phyloP scores from a whole-genome alignment of 2,329 filamentous ascomycete genomes.

The Fusarium sp. region DNA sequence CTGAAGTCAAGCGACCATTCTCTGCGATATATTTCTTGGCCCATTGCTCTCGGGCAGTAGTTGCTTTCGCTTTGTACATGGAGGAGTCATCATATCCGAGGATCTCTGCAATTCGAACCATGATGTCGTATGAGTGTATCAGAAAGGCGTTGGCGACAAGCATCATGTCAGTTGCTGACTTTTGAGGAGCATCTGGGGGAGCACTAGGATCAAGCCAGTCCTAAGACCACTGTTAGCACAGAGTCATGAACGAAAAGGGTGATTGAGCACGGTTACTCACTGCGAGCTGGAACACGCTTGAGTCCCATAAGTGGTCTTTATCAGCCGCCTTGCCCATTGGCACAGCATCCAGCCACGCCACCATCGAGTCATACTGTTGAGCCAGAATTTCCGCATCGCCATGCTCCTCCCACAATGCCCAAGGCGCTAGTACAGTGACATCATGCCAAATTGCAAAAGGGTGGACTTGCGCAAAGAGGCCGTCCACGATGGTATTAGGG shows the following conservation, averaged over 20 bases:
- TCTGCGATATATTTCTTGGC: slow-evolving; percentile 43
- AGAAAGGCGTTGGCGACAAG: slow-evolving; percentile 59
- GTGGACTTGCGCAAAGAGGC: background rate
- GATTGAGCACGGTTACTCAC: background rate
- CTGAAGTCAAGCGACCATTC: background rate
- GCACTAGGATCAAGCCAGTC: slow-evolving; percentile 60
- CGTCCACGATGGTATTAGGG: background rate
- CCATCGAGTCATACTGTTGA: background rate
- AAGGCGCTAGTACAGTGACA: background rate
- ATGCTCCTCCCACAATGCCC: background rate
- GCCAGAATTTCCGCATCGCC: rapidly evolving
- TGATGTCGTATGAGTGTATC: slow-evolving; percentile 50
- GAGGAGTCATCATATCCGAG: slow-evolving; percentile 41
- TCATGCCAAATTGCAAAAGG: background rate
- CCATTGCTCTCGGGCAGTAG: slow-evolving; percentile 24
- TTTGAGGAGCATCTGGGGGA: slow-evolving; percentile 49
- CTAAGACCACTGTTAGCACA: rapidly evolving
- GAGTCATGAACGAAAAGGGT: slow-evolving; percentile 47
- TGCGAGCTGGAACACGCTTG: background rate
- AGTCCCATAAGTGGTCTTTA: background rate
- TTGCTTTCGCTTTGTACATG: slow-evolving; percentile 9
- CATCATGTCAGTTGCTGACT: slow-evolving; percentile 49
- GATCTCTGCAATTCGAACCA: slow-evolving; percentile 46
- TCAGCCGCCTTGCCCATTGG: background rate
- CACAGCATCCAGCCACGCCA: background rate